These are phyloP conservation scores for Chalciporus pseudorubinellus DNA, from an alignment of 768 basidiomycete species.

Conservation along the genomic window DNA sequence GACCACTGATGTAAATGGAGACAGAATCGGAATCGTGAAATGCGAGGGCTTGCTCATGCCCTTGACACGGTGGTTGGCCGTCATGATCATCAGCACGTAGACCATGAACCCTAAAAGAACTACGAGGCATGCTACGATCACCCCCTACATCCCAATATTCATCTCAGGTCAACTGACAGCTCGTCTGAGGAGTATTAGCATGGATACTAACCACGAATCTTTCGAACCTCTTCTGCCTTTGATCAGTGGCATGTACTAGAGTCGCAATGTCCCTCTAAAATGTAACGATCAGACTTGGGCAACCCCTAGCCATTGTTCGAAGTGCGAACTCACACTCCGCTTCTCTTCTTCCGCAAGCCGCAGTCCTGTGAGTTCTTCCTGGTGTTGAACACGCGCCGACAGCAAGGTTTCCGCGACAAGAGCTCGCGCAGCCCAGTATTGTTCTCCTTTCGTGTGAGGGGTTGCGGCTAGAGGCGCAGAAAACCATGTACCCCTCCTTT, in stretches of 20 bases:
- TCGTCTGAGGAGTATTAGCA: not conserved
- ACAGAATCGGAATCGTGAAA: slow-evolving; percentile 76
- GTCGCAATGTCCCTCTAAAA: slow-evolving; percentile 47
- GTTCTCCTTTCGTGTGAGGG: slow-evolving; percentile 39
- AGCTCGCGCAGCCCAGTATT: slow-evolving; percentile 70
- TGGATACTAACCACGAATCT: slow-evolving; percentile 46
- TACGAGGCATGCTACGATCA: slow-evolving; percentile 18
- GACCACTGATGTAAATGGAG: slow-evolving; percentile 78
- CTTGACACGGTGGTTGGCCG: slow-evolving; percentile 15
- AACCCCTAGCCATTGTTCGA: not conserved
- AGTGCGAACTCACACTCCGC: slow-evolving; percentile 40
- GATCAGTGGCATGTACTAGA: slow-evolving; percentile 42
- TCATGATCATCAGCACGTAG: slow-evolving; percentile 19
- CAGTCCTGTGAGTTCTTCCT: slow-evolving; percentile 45
- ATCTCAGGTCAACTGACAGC: slow-evolving; percentile 10
- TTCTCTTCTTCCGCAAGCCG: slow-evolving; percentile 43
- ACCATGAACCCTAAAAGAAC: slow-evolving; percentile 20
- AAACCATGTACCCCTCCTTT: slow-evolving; percentile 14
- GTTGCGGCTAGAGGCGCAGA: slow-evolving; percentile 18
- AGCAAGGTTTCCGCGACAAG: slow-evolving; percentile 63
- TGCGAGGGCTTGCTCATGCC: slow-evolving; percentile 41
- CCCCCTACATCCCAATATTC: slow-evolving; percentile 4
- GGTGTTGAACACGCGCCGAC: slow-evolving; percentile 45
- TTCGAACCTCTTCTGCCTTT: slow-evolving; percentile 50
- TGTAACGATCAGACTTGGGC: not conserved